Percentiles rank a stretch among this genome's conserved stretches.
These are phyloP conservation scores for Xerocomellus chrysenteron DNA, from an alignment of 768 basidiomycete genomes.

Conservation along the genomic window DNA sequence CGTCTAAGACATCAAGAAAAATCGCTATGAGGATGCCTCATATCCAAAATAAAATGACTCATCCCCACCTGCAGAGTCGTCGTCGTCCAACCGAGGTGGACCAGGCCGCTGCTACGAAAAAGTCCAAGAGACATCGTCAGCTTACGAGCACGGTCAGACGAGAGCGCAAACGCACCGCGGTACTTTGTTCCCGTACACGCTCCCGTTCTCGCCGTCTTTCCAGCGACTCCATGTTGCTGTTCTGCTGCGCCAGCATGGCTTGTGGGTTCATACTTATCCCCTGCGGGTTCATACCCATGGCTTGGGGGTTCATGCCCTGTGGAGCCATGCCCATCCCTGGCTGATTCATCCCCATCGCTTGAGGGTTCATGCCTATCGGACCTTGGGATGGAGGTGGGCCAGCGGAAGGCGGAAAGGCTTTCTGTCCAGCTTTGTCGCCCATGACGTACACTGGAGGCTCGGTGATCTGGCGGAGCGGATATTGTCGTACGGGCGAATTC, in stretches of 20 bases:
- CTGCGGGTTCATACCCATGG: constrained; percentile 22
- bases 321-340: constrained; percentile 24
- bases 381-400: constrained; percentile 33
- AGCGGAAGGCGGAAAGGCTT: constrained; percentile 43
- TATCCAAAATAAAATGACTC: neutral
- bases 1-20: constrained; percentile 42
- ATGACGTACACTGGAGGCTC: constrained; percentile 69
- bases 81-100: constrained; percentile 45
- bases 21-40: neutral
- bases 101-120: constrained; percentile 29
- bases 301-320: constrained; percentile 27
- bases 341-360: constrained; percentile 25
- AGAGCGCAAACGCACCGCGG: constrained; percentile 34
- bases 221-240: constrained; percentile 65
- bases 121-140: neutral
- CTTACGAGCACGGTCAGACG: neutral
- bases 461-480: constrained; percentile 65
- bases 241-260: constrained; percentile 73
- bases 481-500: constrained; percentile 63
- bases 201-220: constrained; percentile 66
- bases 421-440: constrained; percentile 74
- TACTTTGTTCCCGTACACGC: constrained; percentile 47
- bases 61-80: constrained; percentile 63
- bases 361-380: constrained; percentile 28
- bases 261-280: constrained; percentile 40